phyloP scores from a whole-genome alignment of 1,139 yeast species.

The Casaregolazyma suthepensis region DNA sequence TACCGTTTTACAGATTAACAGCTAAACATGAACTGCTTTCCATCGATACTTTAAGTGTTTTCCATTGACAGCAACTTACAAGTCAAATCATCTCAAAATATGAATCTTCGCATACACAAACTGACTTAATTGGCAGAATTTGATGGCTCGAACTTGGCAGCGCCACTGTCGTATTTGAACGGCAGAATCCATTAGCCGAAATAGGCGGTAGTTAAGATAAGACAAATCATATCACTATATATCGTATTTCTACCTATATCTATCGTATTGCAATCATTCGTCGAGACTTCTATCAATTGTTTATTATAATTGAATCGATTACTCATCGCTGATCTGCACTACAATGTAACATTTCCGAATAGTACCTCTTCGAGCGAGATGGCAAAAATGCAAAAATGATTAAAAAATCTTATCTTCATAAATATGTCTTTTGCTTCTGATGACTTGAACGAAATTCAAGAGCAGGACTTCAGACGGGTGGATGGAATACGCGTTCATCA shows the following conservation, averaged over 20 bases:
- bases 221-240: not conserved
- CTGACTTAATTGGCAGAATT: no score
- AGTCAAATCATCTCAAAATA: no score
- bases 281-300: not conserved
- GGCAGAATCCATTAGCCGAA: no score
- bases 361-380: not conserved
- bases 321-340: not conserved
- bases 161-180: no score
- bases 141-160: no score
- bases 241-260: not conserved
- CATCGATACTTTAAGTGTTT: no score
- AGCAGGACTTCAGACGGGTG: not conserved
- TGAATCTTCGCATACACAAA: no score
- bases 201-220: no score
- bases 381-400: not conserved
- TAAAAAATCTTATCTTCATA: no score
- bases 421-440: not conserved
- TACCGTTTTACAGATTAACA: no score
- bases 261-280: not conserved
- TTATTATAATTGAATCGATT: not conserved
- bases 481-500: not conserved
- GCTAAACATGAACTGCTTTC: no score
- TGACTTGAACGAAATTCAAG: not conserved
- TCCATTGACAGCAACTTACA: no score
- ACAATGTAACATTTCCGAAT: not conserved